A percentile compares a stretch with the other conserved stretches of the same genome.
phyloP scores from a whole-genome alignment of 768 basidiomycete genomes.

The Mycena amicta region DNA sequence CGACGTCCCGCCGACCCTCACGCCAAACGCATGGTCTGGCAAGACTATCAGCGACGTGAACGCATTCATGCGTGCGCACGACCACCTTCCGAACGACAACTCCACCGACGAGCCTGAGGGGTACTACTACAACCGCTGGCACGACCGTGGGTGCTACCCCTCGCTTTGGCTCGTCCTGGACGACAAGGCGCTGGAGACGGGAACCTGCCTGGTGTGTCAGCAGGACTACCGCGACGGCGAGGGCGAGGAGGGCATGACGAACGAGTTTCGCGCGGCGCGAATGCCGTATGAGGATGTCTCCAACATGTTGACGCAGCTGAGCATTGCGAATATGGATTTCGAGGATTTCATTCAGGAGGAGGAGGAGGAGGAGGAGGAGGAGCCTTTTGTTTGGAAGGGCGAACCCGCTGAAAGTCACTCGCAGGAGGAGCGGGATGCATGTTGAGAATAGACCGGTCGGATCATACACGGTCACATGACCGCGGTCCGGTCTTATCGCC shows the following conservation, averaged over 20 bases:
- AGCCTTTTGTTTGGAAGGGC: no score
- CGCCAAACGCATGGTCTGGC: neutral
- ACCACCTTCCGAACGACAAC: neutral
- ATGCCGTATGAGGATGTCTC: neutral
- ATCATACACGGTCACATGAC: neutral
- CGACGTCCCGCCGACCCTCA: neutral
- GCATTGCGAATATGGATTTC: neutral
- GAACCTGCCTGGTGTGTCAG: neutral
- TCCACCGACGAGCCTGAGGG: neutral
- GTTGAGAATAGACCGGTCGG: neutral
- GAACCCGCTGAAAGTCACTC: no score
- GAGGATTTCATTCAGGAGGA: neutral
- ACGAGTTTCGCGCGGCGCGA: neutral
- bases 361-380: neutral
- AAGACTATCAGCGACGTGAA: neutral
- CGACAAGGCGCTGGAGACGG: neutral
- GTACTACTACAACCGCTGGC: neutral
- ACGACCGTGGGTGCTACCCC: neutral
- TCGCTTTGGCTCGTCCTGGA: neutral
- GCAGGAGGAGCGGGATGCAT: neutral
- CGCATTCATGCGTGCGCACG: neutral
- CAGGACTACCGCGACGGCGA: neutral
- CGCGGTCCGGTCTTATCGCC: neutral
- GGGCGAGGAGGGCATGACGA: neutral
- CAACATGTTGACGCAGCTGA: neutral